Conservation (phyloP, 495 filamentous ascomycete genomes). For the Extremus antarcticus region DNA sequence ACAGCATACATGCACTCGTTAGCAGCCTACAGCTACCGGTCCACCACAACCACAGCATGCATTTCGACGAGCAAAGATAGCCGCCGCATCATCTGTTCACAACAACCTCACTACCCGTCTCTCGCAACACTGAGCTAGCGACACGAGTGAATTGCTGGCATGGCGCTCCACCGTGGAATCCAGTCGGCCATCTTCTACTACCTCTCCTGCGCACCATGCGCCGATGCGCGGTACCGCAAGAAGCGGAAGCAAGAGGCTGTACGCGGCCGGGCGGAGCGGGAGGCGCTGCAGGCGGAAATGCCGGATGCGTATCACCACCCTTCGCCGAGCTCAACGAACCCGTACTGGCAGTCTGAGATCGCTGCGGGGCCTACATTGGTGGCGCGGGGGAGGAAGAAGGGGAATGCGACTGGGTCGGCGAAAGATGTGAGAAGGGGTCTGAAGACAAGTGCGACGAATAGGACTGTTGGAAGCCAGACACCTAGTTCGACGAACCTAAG, state of each 20-base stretch:
- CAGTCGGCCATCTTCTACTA: constrained; percentile 86
- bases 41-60: constrained; percentile 1
- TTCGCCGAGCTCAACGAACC: constrained; percentile 70
- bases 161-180: constrained; percentile 25
- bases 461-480: constrained; percentile 8
- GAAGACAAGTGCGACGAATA: constrained; percentile 11
- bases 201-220: constrained; percentile 71
- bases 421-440: constrained; percentile 15
- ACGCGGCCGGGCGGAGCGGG: constrained; percentile 47
- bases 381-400: constrained; percentile 41
- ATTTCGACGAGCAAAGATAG: constrained; percentile 7
- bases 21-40: background rate
- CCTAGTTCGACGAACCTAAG: constrained; percentile 6
- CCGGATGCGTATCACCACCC: constrained; percentile 68
- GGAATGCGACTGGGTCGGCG: constrained; percentile 34
- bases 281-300: constrained; percentile 50
- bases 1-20: background rate
- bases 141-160: background rate
- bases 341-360: constrained; percentile 79
- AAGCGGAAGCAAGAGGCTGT: constrained; percentile 57
- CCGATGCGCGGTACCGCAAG: constrained; percentile 48
- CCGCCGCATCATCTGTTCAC: background rate
- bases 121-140: background rate
- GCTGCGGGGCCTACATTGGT: constrained; percentile 62
- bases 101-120: background rate